Evolutionary conservation across 176 grass and related monocot species (phyloP).

Genomic region (Melocanna baccifera): DNA sequence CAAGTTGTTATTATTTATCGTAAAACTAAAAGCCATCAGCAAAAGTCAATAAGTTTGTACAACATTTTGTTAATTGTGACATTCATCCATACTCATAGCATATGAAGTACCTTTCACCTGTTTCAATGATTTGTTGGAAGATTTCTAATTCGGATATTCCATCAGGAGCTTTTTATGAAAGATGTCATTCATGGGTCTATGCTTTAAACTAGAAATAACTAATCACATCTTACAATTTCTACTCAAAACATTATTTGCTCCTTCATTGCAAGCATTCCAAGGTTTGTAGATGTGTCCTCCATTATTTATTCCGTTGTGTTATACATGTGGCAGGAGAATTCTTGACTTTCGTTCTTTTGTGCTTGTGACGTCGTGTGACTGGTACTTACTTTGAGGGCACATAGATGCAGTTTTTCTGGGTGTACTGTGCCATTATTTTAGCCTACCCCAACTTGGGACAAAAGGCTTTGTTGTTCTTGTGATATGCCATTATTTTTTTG

Average conservation of each 20-base stretch:
- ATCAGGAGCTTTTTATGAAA: not conserved
- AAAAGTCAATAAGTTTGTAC: not conserved
- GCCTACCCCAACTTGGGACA: no score
- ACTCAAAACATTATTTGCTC: not conserved
- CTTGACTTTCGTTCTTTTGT: not conserved
- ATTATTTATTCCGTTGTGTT: not conserved
- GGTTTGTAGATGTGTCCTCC: not conserved
- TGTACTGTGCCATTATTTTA: not conserved
- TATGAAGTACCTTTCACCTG: not conserved
- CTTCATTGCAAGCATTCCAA: not conserved
- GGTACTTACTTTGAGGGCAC: not conserved
- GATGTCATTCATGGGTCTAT: not conserved
- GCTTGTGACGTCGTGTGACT: not conserved
- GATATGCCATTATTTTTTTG: not conserved
- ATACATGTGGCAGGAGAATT: not conserved
- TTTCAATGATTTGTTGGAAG: not conserved
- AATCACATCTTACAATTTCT: not conserved
- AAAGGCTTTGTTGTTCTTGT: no score
- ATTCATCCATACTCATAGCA: not conserved
- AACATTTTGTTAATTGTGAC: not conserved
- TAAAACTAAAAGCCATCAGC: no score
- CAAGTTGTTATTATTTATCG: no score
- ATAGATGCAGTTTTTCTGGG: not conserved
- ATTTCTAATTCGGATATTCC: not conserved
- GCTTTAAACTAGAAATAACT: not conserved